These are phyloP conservation scores for Ruellia speciosa DNA, from an alignment of 305 asterid species.

Conservation along the genomic window DNA sequence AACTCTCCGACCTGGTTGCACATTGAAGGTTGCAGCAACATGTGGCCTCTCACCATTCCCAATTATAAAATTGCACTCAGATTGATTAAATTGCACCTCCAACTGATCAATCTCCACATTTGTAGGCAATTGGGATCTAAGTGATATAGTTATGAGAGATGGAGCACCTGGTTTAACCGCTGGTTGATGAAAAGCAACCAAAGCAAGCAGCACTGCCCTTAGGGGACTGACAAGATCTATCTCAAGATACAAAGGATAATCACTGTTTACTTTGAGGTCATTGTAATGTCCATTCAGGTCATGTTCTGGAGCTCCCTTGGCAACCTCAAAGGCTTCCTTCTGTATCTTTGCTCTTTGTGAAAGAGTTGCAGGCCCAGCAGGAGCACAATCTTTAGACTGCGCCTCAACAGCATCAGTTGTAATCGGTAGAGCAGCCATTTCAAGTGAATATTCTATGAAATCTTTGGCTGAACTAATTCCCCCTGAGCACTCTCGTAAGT, in stretches of 20 bases:
- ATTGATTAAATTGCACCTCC: constrained; percentile 93
- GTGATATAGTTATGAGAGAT: constrained; percentile 65
- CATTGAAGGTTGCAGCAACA: constrained; percentile 49
- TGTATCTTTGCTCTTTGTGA: constrained; percentile 64
- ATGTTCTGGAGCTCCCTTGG: constrained; percentile 50
- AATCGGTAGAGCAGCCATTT: constrained; percentile 89
- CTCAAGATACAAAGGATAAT: constrained; percentile 81
- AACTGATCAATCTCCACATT: constrained; percentile 85
- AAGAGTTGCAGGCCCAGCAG: constrained; percentile 73
- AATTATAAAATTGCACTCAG: constrained; percentile 81
- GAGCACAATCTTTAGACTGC: constrained; percentile 54
- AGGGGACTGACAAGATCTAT: constrained; percentile 94
- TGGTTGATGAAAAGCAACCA: constrained; percentile 97
- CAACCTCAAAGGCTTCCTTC: constrained; percentile 74
- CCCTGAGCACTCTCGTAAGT: constrained; percentile 85
- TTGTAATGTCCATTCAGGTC: constrained; percentile 34
- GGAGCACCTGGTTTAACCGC: constrained; percentile 75
- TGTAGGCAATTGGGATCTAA: constrained; percentile 72
- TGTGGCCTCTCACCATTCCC: constrained; percentile 74
- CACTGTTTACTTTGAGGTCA: constrained; percentile 52
- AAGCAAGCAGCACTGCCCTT: constrained; percentile 74
- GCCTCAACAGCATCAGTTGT: constrained; percentile 35
- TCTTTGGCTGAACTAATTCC: constrained; percentile 65
- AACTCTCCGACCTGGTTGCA: constrained; percentile 79
- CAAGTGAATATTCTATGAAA: constrained; percentile 88